Conservation (phyloP, 192 early-diverging fungal species). For the Spizellomyces punctatus region DNA sequence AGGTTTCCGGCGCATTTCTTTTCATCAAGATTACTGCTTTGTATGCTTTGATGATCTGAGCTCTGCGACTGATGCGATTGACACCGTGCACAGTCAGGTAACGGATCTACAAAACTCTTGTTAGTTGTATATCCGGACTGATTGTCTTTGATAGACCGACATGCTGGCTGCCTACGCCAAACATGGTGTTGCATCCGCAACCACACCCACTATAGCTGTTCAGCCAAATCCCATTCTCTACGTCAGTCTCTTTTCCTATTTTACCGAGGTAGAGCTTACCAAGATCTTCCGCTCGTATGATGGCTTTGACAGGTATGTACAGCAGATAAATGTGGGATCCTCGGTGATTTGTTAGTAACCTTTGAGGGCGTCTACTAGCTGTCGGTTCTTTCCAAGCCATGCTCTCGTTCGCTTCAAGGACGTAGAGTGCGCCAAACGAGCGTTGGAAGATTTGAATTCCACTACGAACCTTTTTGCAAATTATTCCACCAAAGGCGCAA, state of each 20-base stretch:
- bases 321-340: background rate
- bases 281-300: slow-evolving; percentile 52
- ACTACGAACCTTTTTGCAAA: slow-evolving; percentile 58
- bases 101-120: background rate
- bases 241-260: slow-evolving; percentile 51
- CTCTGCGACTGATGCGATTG: slow-evolving; percentile 40
- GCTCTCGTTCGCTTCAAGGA: slow-evolving; percentile 50
- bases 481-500: slow-evolving; percentile 57
- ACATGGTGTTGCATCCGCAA: slow-evolving; percentile 47
- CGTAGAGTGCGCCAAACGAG: slow-evolving; percentile 45
- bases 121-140: background rate
- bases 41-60: slow-evolving; percentile 42
- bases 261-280: slow-evolving; percentile 50
- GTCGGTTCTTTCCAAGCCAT: slow-evolving; percentile 54
- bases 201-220: slow-evolving; percentile 48
- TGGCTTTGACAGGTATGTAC: slow-evolving; percentile 48
- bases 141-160: slow-evolving; percentile 34
- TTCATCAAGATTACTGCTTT: slow-evolving; percentile 47
- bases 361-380: slow-evolving; percentile 22
- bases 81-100: slow-evolving; percentile 37
- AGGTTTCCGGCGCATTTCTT: slow-evolving; percentile 47
- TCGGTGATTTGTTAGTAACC: too few species aligned
- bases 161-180: slow-evolving; percentile 59
- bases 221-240: slow-evolving; percentile 57
- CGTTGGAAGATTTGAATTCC: slow-evolving; percentile 51